These are phyloP conservation scores for Starmerella asiatica DNA, from an alignment of 805 yeast genomes.

Conservation along the genomic window DNA sequence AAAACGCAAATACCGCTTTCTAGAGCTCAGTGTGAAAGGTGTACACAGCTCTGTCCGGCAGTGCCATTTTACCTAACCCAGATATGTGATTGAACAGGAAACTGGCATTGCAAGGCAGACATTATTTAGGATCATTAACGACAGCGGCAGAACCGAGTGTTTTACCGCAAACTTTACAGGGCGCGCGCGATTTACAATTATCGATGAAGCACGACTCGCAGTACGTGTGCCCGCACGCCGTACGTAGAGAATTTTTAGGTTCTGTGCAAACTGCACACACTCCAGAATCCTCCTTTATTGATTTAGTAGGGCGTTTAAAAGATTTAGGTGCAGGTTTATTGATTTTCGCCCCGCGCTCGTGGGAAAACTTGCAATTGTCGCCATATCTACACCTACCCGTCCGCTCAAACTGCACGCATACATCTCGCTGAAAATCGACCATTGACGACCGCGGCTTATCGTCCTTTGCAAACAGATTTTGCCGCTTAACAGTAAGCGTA, in stretches of 20 bases:
- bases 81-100: too few species aligned
- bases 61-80: too few species aligned
- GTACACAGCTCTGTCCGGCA: too few species aligned
- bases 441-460: conserved; percentile 6
- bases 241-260: conserved; percentile 43
- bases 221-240: conserved; percentile 50
- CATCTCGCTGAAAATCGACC: conserved; percentile 81
- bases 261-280: conserved; percentile 36
- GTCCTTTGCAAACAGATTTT: not conserved
- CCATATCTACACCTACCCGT: conserved; percentile 97
- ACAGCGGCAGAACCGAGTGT: not conserved
- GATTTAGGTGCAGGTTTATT: not conserved
- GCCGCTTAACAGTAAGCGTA: too few species aligned
- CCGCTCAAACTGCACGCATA: conserved; percentile 80
- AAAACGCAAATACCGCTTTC: too few species aligned
- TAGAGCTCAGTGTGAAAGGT: too few species aligned
- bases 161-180: conserved; percentile 39
- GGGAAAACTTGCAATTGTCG: conserved; percentile 89
- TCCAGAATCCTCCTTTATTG: not conserved
- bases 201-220: conserved; percentile 49
- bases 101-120: too few species aligned
- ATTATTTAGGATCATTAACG: too few species aligned
- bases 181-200: conserved; percentile 32
- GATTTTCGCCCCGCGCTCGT: conserved; percentile 48
- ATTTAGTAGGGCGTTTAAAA: not conserved